Conservation (phyloP, 2,329 filamentous ascomycete genomes). For the Aureobasidium sp. region DNA sequence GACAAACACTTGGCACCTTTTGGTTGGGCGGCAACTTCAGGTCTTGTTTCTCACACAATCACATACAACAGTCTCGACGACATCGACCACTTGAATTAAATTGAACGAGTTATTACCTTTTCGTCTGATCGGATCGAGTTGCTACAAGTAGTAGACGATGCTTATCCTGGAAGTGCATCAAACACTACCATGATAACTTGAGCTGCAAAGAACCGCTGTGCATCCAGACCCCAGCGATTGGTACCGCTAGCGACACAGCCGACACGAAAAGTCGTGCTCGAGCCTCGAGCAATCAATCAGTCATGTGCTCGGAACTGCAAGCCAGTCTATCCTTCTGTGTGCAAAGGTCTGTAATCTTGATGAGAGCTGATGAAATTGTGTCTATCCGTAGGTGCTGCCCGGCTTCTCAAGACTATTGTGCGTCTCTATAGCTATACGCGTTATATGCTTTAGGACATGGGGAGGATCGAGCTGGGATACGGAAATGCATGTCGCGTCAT, state of each 20-base stretch:
- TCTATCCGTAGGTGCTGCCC: too few species aligned
- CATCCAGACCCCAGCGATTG: background rate
- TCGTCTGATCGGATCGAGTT: background rate
- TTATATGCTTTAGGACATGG: too few species aligned
- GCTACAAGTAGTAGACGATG: background rate
- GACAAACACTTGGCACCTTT: background rate
- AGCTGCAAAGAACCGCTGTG: background rate
- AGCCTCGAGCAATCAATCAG: background rate
- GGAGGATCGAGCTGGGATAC: background rate
- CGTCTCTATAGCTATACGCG: too few species aligned
- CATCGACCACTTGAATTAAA: background rate
- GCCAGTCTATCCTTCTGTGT: background rate
- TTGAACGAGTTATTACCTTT: too few species aligned
- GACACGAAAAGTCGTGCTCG: background rate
- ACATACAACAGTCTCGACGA: background rate
- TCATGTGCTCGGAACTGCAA: background rate
- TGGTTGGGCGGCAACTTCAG: background rate
- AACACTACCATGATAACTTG: background rate
- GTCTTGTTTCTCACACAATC: background rate
- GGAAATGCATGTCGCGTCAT: background rate
- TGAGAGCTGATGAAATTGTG: too few species aligned
- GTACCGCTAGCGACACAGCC: background rate
- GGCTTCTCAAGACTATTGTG: too few species aligned
- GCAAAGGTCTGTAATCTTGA: too few species aligned
- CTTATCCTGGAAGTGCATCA: background rate